Evolutionary conservation across 2,329 filamentous ascomycete species (phyloP).

Genomic region (Akanthomyces lecanii): DNA sequence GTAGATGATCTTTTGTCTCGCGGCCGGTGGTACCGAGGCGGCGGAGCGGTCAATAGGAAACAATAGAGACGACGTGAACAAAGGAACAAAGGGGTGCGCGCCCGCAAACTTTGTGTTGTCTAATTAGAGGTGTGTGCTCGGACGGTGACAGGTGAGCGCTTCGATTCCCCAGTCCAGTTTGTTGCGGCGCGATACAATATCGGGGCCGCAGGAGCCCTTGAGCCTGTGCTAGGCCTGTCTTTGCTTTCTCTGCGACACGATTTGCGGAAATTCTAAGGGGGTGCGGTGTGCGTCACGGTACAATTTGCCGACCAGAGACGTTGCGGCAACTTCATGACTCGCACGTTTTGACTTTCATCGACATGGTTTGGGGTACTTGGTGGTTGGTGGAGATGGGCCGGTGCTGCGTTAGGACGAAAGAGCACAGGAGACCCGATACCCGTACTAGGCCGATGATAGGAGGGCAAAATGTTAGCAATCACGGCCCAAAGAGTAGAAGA

Average conservation of each 20-base stretch:
- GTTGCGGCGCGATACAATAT: not conserved
- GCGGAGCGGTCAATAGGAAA: not conserved
- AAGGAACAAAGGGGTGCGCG: not conserved
- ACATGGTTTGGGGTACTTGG: not conserved
- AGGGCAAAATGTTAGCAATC: not conserved
- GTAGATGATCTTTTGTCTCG: constrained; percentile 3
- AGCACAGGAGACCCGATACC: not conserved
- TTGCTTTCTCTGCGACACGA: not conserved
- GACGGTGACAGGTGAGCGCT: not conserved
- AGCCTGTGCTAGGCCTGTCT: not conserved
- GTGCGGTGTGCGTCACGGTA: not conserved
- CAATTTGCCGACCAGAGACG: not conserved
- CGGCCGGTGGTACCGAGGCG: not conserved
- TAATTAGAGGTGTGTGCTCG: not conserved
- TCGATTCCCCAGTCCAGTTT: not conserved
- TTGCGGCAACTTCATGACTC: constrained; percentile 2
- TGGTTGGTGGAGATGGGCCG: not conserved
- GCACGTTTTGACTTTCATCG: constrained; percentile 3
- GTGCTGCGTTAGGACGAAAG: not conserved
- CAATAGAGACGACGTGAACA: not conserved
- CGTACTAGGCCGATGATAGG: constrained; percentile 1
- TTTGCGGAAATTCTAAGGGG: not conserved
- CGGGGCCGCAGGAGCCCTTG: not conserved
- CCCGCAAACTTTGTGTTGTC: not conserved
- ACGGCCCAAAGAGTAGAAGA: not conserved